These are phyloP conservation scores for Puccinia hordei DNA, from an alignment of 1,284 basidiomycete species.

Conservation along the genomic window DNA sequence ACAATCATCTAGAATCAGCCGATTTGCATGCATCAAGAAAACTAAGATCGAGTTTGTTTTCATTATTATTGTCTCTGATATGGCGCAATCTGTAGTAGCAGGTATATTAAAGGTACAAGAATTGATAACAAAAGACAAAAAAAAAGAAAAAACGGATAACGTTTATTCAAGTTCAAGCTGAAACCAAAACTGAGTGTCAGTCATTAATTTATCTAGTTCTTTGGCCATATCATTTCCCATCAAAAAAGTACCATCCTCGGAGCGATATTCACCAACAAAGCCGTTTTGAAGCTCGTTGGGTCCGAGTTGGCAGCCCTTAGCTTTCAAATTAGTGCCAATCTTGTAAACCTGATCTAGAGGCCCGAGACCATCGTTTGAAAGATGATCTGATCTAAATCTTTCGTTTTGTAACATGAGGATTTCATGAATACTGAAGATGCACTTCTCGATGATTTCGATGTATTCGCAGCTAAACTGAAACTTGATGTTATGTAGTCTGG, in stretches of 20 bases:
- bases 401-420: neutral
- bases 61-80: neutral
- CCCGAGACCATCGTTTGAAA: neutral
- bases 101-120: neutral
- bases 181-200: conserved; percentile 42
- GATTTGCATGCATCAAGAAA: neutral
- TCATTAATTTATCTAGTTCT: conserved; percentile 31
- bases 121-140: neutral
- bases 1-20: neutral
- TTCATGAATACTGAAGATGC: conserved; percentile 22
- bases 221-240: conserved; percentile 18
- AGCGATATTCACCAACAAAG: conserved; percentile 2
- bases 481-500: conserved; percentile 17
- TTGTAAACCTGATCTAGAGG: neutral
- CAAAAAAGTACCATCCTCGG: neutral
- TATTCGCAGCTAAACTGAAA: conserved; percentile 25
- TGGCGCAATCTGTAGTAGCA: neutral
- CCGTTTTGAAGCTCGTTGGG: neutral
- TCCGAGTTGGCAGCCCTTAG: neutral
- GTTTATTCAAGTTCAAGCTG: conserved; percentile 19
- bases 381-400: neutral
- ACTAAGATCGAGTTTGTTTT: neutral
- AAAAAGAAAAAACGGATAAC: neutral
- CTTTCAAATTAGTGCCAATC: neutral
- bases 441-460: conserved; percentile 22